Conservation (phyloP, 148 eudicot species). For the Polygonum aviculare region DNA sequence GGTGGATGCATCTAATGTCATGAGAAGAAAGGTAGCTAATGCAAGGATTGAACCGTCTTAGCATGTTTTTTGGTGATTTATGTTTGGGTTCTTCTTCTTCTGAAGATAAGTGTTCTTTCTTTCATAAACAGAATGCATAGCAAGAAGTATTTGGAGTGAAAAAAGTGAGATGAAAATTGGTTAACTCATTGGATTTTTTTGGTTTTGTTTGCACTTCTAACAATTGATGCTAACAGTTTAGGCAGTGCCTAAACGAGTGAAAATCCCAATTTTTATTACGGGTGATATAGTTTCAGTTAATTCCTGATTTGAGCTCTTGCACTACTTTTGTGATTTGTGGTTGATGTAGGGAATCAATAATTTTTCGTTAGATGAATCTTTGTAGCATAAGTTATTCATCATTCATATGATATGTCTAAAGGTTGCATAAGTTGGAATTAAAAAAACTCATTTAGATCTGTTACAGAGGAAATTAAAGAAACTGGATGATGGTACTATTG, state of each 20-base stretch:
- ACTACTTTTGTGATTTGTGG: neutral
- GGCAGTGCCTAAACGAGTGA: slow-evolving; percentile 1
- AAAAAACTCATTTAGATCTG: neutral
- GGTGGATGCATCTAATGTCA: slow-evolving; percentile 64
- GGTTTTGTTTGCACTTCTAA: neutral
- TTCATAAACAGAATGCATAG: neutral
- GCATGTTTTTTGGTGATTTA: neutral
- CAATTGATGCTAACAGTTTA: neutral
- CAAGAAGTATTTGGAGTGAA: neutral
- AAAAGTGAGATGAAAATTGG: neutral
- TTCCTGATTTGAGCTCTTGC: neutral
- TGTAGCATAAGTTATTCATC: neutral
- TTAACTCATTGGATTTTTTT: neutral
- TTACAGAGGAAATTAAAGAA: neutral
- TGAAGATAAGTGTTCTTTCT: neutral
- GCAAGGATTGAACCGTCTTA: neutral
- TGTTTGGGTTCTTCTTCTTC: neutral
- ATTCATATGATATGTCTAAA: neutral
- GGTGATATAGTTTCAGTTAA: neutral
- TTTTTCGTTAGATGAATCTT: neutral
- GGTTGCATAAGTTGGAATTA: neutral
- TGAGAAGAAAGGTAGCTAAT: neutral
- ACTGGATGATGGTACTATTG: neutral
- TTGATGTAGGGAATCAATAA: neutral
- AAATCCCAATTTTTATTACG: neutral